Evolutionary conservation across 176 grass and related monocot genomes (phyloP).

Genomic region (Bonia amplexicaulis): DNA sequence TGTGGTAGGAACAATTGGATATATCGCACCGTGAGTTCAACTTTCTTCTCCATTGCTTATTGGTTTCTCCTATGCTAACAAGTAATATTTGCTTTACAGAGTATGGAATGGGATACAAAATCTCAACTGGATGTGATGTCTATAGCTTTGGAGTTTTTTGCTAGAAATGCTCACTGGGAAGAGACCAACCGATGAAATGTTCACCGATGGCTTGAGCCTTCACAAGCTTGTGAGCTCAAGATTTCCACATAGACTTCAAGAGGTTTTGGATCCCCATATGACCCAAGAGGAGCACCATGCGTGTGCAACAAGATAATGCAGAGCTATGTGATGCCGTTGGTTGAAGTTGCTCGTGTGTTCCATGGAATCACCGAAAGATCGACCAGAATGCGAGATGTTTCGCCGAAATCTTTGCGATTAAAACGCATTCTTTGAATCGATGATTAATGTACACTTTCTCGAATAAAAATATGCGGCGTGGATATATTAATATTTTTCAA

Average conservation of each 20-base stretch:
- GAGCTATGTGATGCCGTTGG: not conserved
- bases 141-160: not conserved
- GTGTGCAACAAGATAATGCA: not conserved
- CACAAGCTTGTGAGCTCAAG: not conserved
- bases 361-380: slow-evolving; percentile 11
- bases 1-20: not conserved
- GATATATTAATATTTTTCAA: too few species aligned
- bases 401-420: not conserved
- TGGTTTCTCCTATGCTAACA: not conserved
- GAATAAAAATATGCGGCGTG: too few species aligned
- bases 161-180: slow-evolving; percentile 17
- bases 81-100: not conserved
- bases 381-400: slow-evolving; percentile 14
- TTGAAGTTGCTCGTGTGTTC: slow-evolving; percentile 24
- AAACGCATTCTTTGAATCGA: too few species aligned
- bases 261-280: not conserved
- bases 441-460: too few species aligned
- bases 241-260: not conserved
- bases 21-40: not conserved
- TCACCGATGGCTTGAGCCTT: not conserved
- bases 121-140: not conserved
- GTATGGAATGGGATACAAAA: not conserved
- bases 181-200: not conserved
- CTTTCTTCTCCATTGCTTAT: not conserved
- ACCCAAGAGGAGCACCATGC: too few species aligned